These are phyloP conservation scores for Pholiota microspora DNA, from an alignment of 768 basidiomycete species.

Conservation along the genomic window DNA sequence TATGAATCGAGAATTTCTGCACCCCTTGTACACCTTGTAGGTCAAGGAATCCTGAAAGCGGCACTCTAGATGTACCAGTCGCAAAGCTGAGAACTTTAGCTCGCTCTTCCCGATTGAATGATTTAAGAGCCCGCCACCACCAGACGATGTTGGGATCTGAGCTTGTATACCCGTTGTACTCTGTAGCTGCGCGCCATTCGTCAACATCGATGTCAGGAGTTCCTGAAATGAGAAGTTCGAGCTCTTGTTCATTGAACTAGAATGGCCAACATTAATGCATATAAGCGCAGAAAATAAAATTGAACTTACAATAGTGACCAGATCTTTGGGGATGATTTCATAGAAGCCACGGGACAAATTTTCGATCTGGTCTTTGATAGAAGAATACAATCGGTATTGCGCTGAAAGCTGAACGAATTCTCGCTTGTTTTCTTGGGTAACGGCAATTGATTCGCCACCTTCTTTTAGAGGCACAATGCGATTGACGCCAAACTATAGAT, in stretches of 20 bases:
- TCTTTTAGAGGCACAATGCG: slow-evolving; percentile 87
- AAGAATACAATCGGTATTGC: slow-evolving; percentile 88
- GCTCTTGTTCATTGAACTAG: slow-evolving; percentile 92
- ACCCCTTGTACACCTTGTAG: slow-evolving; percentile 94
- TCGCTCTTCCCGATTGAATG: slow-evolving; percentile 94
- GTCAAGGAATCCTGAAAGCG: slow-evolving; percentile 91
- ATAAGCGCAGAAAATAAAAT: not conserved
- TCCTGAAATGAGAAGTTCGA: slow-evolving; percentile 92
- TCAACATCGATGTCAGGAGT: slow-evolving; percentile 99
- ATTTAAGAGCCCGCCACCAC: slow-evolving; percentile 99
- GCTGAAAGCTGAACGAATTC: slow-evolving; percentile 97
- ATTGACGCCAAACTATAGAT: slow-evolving; percentile 79
- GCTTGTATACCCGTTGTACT: slow-evolving; percentile 84
- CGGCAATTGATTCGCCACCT: slow-evolving; percentile 77
- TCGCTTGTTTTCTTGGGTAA: slow-evolving; percentile 94
- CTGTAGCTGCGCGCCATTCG: slow-evolving; percentile 92
- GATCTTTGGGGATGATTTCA: slow-evolving; percentile 95
- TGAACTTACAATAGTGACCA: slow-evolving; percentile 81
- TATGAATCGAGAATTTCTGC: slow-evolving; percentile 94
- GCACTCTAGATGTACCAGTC: slow-evolving; percentile 89
- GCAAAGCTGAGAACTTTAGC: slow-evolving; percentile 98
- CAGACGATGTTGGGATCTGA: slow-evolving; percentile 96
- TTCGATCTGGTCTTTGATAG: slow-evolving; percentile 95
- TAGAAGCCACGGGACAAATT: slow-evolving; percentile 89
- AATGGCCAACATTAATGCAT: slow-evolving; percentile 8